Percentiles rank a stretch among this genome's conserved stretches.
phyloP scores from a whole-genome alignment of 2,329 filamentous ascomycete genomes.

The Fusarium sterilihyphosum region DNA sequence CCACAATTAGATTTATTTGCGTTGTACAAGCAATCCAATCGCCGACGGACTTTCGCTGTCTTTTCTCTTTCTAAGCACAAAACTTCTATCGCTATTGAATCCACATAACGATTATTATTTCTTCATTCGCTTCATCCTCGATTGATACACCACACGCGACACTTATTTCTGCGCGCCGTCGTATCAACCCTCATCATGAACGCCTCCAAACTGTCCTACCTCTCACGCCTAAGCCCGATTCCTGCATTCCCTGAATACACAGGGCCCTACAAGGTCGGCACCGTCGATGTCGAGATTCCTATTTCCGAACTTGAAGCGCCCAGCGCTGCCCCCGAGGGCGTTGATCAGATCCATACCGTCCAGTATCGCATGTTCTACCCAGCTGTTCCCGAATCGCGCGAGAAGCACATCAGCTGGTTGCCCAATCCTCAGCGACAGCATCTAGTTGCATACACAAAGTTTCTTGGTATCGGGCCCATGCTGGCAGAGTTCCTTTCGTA shows the following conservation, averaged over 20 bases:
- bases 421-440: slow-evolving; percentile 80
- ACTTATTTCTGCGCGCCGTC: not conserved
- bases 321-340: slow-evolving; percentile 61
- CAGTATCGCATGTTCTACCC: slow-evolving; percentile 88
- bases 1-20: not conserved
- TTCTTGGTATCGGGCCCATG: slow-evolving; percentile 72
- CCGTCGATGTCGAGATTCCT: slow-evolving; percentile 82
- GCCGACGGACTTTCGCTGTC: not conserved
- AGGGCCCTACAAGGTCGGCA: slow-evolving; percentile 75
- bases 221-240: slow-evolving; percentile 71
- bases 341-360: slow-evolving; percentile 73
- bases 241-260: slow-evolving; percentile 80
- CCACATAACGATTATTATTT: not conserved
- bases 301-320: slow-evolving; percentile 67
- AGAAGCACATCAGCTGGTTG: slow-evolving; percentile 77
- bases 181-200: slow-evolving; percentile 26
- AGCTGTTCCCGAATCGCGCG: slow-evolving; percentile 61
- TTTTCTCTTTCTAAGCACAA: not conserved
- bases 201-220: slow-evolving; percentile 55
- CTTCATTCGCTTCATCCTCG: not conserved
- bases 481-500: slow-evolving; percentile 70
- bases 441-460: slow-evolving; percentile 78
- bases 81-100: not conserved
- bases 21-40: not conserved
- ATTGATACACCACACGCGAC: not conserved